Evolutionary conservation across 805 yeast genomes (phyloP), one percentile per base, ranked within the genome.

Genomic region (Yamadazyma akitaensis): DNA sequence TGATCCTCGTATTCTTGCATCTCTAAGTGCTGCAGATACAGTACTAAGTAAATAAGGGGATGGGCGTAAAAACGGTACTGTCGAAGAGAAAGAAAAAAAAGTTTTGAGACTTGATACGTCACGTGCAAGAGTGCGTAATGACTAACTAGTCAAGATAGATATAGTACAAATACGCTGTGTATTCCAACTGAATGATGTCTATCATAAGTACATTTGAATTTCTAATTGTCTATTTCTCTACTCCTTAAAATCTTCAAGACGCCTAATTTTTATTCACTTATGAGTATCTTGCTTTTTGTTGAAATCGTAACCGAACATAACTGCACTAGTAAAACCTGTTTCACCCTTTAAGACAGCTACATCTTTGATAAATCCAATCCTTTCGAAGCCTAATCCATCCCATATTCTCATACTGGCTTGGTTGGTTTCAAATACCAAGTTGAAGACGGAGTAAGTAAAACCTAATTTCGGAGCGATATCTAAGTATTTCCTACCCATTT

Each of bases 371-470:
- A 72, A 67, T 0, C 97, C 97, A 33, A 88, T 82, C 42, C 89
- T 69, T 12, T 85, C 85, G 55, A 90, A 91, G 1, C 96, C 95
- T 21, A 91, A 72, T 1, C 70, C 55, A 42, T 90, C 96, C 97
- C 98, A 91, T 44, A 87, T 84, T 56, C 68, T 75, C 56, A 73
- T 62, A 56, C 96, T 86, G 2, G 90, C 96, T 2, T 67, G 68
- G 60, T 91, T 91, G 2, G 90, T 82, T 42, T 75, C 94, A 60
- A 84, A 91, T 0, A 91, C 98, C 42, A 91, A 72, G 63, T 91
- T 91, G 73, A 87, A 91, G 12, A 91, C 92, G 6, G 92, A 84
- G 58, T 88, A 88, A 5, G 75, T 79, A 64, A 84, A 91, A 0
- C 96, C 96, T 28, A 91, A 65, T 42, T 73, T 57, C 0, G 95